Conservation (phyloP, 2,329 filamentous ascomycete genomes). For the Trichoderma koningii region DNA sequence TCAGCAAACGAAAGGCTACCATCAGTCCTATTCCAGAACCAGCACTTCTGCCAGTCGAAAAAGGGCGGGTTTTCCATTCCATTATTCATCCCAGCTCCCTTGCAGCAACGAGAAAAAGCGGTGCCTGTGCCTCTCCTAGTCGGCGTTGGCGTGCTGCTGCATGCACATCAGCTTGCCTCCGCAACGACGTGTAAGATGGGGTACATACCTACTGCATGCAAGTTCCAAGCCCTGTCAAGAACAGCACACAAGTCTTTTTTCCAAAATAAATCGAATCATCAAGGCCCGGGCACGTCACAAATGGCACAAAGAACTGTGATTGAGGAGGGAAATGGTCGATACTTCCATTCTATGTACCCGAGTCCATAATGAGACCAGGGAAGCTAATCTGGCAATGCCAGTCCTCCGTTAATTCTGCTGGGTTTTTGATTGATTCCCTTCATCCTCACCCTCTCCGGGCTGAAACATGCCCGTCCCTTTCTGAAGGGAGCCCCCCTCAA, state of each 20-base stretch:
- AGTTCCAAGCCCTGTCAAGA: too few species aligned
- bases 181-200: not conserved
- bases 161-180: not conserved
- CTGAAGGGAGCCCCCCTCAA: not conserved
- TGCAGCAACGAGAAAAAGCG: not conserved
- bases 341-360: constrained; percentile 18
- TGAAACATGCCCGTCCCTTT: not conserved
- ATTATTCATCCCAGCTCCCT: not conserved
- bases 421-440: not conserved
- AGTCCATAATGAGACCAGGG: constrained; percentile 6
- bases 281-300: not conserved
- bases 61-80: too few species aligned
- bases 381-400: constrained; percentile 19
- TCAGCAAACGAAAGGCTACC: not conserved
- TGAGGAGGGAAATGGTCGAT: constrained; percentile 8
- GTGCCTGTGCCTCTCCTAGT: constrained; percentile 5
- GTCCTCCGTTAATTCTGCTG: constrained; percentile 9
- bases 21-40: too few species aligned
- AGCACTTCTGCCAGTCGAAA: not conserved
- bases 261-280: not conserved
- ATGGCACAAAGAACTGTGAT: not conserved
- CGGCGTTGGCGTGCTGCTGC: constrained; percentile 4
- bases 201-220: too few species aligned
- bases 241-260: too few species aligned
- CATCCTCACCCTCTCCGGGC: not conserved